Evolutionary conservation across 2,329 filamentous ascomycete genomes (phyloP).

Genomic region (Clarireedia sp.): DNA sequence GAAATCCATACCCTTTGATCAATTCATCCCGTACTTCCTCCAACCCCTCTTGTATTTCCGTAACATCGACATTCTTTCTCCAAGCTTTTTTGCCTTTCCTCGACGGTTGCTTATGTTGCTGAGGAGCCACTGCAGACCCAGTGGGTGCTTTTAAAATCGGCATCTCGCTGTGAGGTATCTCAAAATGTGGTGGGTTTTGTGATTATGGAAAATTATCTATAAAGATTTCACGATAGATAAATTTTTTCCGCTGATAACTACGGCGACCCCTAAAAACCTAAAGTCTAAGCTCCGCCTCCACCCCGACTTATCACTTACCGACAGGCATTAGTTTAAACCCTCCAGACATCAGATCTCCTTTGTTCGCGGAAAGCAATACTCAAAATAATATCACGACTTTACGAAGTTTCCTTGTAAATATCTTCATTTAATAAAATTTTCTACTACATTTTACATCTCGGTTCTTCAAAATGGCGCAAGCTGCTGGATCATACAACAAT

Average conservation of each 20-base stretch:
- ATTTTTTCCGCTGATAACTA: conserved; percentile 8
- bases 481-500: conserved; percentile 89
- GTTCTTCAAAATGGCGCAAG: conserved; percentile 64
- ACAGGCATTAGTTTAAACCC: conserved; percentile 1
- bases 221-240: conserved; percentile 6
- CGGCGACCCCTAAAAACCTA: not conserved
- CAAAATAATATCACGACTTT: conserved; percentile 1
- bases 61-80: conserved; percentile 95
- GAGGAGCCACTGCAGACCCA: conserved; percentile 54
- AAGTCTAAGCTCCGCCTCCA: not conserved
- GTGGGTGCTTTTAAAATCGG: conserved; percentile 29
- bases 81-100: conserved; percentile 98
- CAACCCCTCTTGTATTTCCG: conserved; percentile 75
- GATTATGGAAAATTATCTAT: conserved; percentile 6
- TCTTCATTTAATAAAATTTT: conserved; percentile 3
- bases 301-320: not conserved
- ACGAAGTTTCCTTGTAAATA: conserved; percentile 13
- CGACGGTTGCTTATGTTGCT: conserved; percentile 79
- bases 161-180: conserved; percentile 19
- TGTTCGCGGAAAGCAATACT: conserved; percentile 5
- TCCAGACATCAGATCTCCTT: not conserved
- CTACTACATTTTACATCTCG: not conserved
- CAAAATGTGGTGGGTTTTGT: not conserved
- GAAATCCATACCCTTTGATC: conserved; percentile 63
- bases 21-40: conserved; percentile 82